Conservation (phyloP, 768 basidiomycete genomes). For the Leccinum barrowsii region DNA sequence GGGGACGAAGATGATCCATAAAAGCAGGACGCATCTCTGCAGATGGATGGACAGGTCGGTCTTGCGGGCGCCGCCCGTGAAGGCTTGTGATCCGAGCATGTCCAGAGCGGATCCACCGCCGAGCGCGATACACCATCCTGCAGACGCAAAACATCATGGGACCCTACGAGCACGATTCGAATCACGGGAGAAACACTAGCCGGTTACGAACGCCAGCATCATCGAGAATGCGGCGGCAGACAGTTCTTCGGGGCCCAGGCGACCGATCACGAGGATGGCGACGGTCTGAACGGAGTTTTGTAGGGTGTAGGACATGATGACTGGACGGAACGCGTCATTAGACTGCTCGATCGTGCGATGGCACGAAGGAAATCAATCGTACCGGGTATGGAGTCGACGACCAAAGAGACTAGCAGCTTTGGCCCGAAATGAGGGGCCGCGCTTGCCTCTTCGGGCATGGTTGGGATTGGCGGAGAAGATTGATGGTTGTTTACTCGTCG, state of each 20-base stretch:
- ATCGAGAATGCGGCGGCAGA: conserved; percentile 70
- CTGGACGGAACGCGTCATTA: conserved; percentile 30
- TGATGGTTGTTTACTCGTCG: conserved; percentile 7
- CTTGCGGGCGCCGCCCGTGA: conserved; percentile 56
- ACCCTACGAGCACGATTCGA: conserved; percentile 37
- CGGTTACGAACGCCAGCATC: conserved; percentile 79
- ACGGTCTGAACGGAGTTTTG: conserved; percentile 74
- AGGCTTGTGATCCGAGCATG: conserved; percentile 75
- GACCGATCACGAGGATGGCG: conserved; percentile 60
- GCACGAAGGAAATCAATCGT: conserved; percentile 11
- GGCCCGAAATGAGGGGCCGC: conserved; percentile 17
- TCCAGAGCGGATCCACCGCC: conserved; percentile 79
- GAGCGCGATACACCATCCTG: conserved; percentile 75
- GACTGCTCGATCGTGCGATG: neutral
- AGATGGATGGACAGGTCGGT: conserved; percentile 69
- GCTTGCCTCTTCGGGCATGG: conserved; percentile 30
- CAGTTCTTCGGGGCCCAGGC: conserved; percentile 65
- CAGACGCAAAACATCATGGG: conserved; percentile 42
- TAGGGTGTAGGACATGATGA: conserved; percentile 65
- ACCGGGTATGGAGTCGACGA: conserved; percentile 61
- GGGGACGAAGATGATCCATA: conserved; percentile 65
- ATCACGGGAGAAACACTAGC: conserved; percentile 44
- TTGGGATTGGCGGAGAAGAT: conserved; percentile 14
- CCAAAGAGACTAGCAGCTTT: conserved; percentile 43
- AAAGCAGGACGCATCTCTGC: conserved; percentile 62